phyloP scores from a whole-genome alignment of 2,329 filamentous ascomycete species.

The Salinomyces thailandicus region DNA sequence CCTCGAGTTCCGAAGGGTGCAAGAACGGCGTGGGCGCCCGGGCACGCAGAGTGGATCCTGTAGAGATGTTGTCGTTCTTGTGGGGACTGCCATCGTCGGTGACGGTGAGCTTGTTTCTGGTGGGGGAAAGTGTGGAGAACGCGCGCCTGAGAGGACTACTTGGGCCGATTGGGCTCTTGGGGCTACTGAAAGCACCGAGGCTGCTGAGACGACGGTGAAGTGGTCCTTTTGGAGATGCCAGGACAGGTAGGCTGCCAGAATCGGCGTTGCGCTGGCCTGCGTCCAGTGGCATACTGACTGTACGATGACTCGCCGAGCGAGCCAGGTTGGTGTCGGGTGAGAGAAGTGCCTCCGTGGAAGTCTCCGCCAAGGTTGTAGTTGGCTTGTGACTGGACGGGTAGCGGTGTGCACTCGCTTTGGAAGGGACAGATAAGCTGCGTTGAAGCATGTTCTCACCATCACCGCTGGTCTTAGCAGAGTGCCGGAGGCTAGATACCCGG shows the following conservation, averaged over 20 bases:
- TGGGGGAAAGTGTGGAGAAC: not conserved
- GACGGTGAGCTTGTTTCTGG: not conserved
- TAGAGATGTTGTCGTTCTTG: not conserved
- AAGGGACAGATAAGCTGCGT: not conserved
- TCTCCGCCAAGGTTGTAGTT: constrained; percentile 7
- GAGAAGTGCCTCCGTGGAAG: constrained; percentile 8
- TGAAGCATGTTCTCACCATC: not conserved
- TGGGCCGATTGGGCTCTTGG: too few species aligned
- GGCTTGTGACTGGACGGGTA: not conserved
- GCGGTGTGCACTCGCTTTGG: too few species aligned
- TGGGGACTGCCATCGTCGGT: not conserved
- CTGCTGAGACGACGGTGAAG: not conserved
- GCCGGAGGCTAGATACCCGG: constrained; percentile 2
- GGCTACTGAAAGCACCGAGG: not conserved
- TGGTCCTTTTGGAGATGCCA: not conserved
- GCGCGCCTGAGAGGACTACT: too few species aligned
- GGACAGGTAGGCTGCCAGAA: not conserved
- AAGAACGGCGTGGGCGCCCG: constrained; percentile 18
- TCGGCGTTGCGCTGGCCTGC: too few species aligned
- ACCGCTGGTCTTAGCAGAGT: not conserved
- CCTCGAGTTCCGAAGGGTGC: constrained; percentile 24
- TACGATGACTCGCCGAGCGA: not conserved
- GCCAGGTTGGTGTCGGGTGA: constrained; percentile 1
- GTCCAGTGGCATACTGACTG: not conserved
- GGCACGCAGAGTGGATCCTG: not conserved